Base-by-base conservation (phyloP, 2,329 filamentous ascomycete genomes). In the Botrytis hyacinthi region DNA sequence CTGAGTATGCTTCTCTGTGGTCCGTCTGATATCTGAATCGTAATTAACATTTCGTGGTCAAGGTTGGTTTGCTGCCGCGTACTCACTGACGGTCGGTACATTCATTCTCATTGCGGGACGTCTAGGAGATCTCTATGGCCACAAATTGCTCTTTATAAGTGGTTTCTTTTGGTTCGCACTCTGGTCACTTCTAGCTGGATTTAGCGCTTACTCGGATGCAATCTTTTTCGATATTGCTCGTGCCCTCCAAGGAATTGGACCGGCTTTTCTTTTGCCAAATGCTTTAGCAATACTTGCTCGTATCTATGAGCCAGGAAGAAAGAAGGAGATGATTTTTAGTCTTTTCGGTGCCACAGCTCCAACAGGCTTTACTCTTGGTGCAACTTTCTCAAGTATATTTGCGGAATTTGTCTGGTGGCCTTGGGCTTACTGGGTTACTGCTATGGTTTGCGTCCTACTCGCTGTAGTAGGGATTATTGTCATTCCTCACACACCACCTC, bases 61-160 rank as follows among this genome's bases (percentile, higher is more conserved):
- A 29, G 85, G 84, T 65, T 90, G 89, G 88, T 84, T 87, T 65
- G 83, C 88, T 18, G 88, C 87, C 0, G 87, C 87, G 1, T 91
- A 89, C 78, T 87, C 20, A 84, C 80, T 91, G 74, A 87, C 86
- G 0, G 85, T 87, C 75, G 84, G 87, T 4, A 83, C 86, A 2
- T 87, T 88, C 74, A 86, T 89, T 26, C 80, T 89, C 0, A 82
- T 87, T 4, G 84, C 83, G 10, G 87, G 87, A 9, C 84, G 87
- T 0, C 80, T 88, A 1, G 87, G 86, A 0, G 84, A 86, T 63
- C 81, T 89, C 1, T 87, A 85, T 75, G 87, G 87, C 6, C 86
- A 88, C 77, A 85, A 85, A 70, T 82, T 82, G 8, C 78, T 87
- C 26, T 81, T 87, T 1, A 76, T 87, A 1, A 73, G 82, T 70